Evolutionary conservation across 2,329 filamentous ascomycete genomes (phyloP), one percentile per base, ranked within the genome.

Genomic region (Ophiostoma ulmi): DNA sequence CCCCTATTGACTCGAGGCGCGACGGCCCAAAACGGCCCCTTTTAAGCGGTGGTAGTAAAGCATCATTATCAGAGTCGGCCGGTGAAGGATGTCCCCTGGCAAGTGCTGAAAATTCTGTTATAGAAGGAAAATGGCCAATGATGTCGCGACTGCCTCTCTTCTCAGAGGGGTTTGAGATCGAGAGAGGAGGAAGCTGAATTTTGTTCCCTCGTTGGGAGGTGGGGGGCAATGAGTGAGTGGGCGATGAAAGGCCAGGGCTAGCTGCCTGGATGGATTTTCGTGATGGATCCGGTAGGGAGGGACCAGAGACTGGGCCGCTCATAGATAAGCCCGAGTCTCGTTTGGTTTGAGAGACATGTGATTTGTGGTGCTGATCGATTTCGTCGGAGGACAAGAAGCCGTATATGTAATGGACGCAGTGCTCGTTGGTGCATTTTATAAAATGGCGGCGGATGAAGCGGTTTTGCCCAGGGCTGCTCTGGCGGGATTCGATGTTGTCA

Each of bases 401-500:
- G 73, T 88, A 88, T 52, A 88, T 83, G 76, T 87, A 88, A 76
- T 86, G 83, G 72, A 85, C 78, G 74, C 86, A 88, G 70, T 80
- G 80, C 69, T 87, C 83, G 73, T 87, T 80, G 77, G 80, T 83
- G 77, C 86, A 88, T 76, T 86, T 87, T 77, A 83, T 78, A 58
- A 52, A 68, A 7, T 39, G 65, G 13, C 36, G 61, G 44, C 22
- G 36, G 3, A 11, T 39, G 1, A 26, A 44, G n/a, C 41, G 55
- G 36, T 55, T 31, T 3, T 38, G 68, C 35, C 17, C 58, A 22
- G 79, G 78, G 48, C 75, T 76, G 68, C 79, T 78, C 36, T 65
- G 63, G 6, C 63, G 63, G 63, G 20, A 22, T 22, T 22, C 36
- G n/a, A 39, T 61, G 77, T 77, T 61, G 55, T 78, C 78, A 55